Percentiles rank a stretch among this genome's conserved stretches.
phyloP scores from a whole-genome alignment of 345 rosid species.

The Eucalyptus curtisii region DNA sequence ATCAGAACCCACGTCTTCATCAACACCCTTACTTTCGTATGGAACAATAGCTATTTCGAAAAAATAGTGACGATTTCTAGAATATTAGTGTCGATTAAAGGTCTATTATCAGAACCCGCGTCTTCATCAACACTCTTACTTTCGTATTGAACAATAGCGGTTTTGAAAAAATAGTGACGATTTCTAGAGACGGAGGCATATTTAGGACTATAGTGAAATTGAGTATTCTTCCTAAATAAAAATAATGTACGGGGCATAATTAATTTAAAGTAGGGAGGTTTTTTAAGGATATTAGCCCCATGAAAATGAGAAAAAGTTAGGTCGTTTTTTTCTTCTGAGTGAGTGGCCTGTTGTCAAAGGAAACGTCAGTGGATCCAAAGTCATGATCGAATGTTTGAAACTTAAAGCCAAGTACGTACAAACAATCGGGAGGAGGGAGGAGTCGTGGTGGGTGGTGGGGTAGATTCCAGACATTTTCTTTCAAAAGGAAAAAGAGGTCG shows the following conservation, averaged over 20 bases:
- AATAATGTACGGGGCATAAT: background rate
- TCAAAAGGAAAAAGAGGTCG: background rate
- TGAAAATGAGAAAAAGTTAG: background rate
- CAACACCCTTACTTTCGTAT: background rate
- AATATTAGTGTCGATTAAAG: background rate
- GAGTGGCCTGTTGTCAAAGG: background rate
- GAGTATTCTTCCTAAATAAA: background rate
- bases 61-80: background rate
- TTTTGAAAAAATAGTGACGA: background rate
- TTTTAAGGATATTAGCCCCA: background rate
- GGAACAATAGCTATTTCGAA: background rate
- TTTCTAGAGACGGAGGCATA: fast-evolving
- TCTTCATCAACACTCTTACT: background rate
- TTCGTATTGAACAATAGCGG: background rate
- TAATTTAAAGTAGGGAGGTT: background rate
- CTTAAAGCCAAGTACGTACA: background rate
- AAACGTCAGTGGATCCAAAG: background rate
- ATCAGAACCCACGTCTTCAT: background rate
- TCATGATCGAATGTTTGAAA: background rate
- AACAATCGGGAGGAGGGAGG: background rate
- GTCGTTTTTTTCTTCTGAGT: background rate
- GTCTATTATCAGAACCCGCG: background rate
- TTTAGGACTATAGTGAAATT: fast-evolving
- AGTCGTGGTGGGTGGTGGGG: background rate
- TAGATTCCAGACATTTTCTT: background rate